phyloP scores from a whole-genome alignment of 768 basidiomycete genomes.

The Rubroboletus satanas region DNA sequence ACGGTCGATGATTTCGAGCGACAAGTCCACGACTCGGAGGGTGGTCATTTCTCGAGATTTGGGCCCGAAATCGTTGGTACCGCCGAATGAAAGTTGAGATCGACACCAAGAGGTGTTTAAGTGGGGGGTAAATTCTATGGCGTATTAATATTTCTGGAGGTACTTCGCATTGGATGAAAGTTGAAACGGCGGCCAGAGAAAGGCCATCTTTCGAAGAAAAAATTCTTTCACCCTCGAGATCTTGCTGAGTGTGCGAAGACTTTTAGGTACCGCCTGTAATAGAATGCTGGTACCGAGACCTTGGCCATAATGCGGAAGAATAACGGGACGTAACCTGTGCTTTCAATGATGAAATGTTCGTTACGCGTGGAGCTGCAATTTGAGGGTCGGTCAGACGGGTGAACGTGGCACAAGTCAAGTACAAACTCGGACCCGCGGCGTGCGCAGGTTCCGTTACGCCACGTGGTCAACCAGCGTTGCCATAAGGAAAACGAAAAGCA shows the following conservation, averaged over 20 bases:
- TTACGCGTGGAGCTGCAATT: not conserved
- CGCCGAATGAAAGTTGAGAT: not conserved
- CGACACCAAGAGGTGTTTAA: not conserved
- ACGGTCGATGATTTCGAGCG: conserved; percentile 57
- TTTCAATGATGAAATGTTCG: not conserved
- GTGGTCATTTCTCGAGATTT: not conserved
- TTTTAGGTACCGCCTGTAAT: conserved; percentile 2
- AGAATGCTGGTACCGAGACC: not conserved
- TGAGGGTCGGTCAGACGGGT: not conserved
- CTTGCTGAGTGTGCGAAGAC: not conserved
- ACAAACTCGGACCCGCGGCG: conserved; percentile 1
- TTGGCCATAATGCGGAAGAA: not conserved
- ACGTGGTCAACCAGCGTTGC: not conserved
- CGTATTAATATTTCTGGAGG: conserved; percentile 10
- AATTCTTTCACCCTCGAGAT: conserved; percentile 25
- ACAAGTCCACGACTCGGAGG: conserved; percentile 37
- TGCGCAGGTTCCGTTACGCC: not conserved
- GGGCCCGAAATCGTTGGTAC: not conserved
- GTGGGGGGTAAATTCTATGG: not conserved
- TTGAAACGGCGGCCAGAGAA: conserved; percentile 19
- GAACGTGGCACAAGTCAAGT: not conserved
- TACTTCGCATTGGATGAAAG: conserved; percentile 7
- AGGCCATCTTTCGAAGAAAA: conserved; percentile 19
- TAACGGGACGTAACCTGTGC: not conserved
- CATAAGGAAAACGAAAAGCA: not conserved